These are phyloP conservation scores for Talaromyces trachyspermus DNA, from an alignment of 495 filamentous ascomycete genomes.

Conservation along the genomic window DNA sequence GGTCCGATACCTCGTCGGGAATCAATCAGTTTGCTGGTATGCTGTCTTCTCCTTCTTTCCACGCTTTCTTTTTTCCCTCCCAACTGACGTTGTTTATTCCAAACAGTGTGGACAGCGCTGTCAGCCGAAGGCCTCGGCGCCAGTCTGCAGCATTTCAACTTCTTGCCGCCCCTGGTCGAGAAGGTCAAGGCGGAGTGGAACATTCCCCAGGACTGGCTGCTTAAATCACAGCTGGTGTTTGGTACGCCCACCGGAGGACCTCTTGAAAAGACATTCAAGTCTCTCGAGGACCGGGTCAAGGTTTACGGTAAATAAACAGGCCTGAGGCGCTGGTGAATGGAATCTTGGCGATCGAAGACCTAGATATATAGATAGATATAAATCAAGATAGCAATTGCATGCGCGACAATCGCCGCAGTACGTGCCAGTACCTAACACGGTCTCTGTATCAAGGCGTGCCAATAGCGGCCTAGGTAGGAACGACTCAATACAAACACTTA, in stretches of 20 bases:
- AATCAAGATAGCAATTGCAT: no score
- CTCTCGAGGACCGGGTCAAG: slow-evolving; percentile 33
- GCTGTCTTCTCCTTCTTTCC: neutral
- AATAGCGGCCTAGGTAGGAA: no score
- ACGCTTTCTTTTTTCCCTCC: neutral
- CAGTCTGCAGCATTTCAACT: slow-evolving; percentile 51
- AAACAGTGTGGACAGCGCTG: slow-evolving; percentile 44
- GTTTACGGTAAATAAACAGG: slow-evolving; percentile 12
- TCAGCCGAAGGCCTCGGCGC: slow-evolving; percentile 45
- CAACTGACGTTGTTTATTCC: neutral
- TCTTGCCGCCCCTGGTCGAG: slow-evolving; percentile 35
- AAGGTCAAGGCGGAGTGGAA: slow-evolving; percentile 36
- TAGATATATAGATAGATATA: no score
- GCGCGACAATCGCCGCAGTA: no score
- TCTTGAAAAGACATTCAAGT: slow-evolving; percentile 27
- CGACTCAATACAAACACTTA: no score
- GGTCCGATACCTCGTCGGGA: slow-evolving; percentile 32
- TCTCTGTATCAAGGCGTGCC: no score
- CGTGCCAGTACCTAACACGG: no score
- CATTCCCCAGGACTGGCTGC: slow-evolving; percentile 39
- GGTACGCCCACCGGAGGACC: slow-evolving; percentile 30
- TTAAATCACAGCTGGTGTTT: slow-evolving; percentile 47
- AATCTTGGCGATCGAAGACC: no score
- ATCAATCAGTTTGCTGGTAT: slow-evolving; percentile 48
- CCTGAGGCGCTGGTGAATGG: neutral